phyloP scores from a whole-genome alignment of 2,329 filamentous ascomycete species.

The Didymella pomorum region DNA sequence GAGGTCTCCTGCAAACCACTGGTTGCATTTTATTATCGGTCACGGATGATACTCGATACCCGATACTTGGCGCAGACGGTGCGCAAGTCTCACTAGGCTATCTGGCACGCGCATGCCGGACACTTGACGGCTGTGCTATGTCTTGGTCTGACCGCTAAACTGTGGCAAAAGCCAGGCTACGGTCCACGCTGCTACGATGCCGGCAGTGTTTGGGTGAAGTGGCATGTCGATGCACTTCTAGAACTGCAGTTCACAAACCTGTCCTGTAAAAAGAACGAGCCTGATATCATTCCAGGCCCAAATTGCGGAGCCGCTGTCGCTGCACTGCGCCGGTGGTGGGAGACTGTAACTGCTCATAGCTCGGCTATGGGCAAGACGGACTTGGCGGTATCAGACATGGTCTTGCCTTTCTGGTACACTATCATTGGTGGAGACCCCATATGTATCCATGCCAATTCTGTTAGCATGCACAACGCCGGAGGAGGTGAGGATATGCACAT shows the following conservation, averaged over 20 bases:
- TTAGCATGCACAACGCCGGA: slow-evolving; percentile 27
- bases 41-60: neutral
- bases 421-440: slow-evolving; percentile 19
- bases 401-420: neutral
- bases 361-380: slow-evolving; percentile 26
- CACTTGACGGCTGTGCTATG: slow-evolving; percentile 32
- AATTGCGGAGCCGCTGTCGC: slow-evolving; percentile 27
- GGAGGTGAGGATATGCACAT: slow-evolving; percentile 19
- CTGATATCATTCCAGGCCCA: slow-evolving; percentile 22
- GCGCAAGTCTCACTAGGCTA: neutral
- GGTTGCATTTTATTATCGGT: neutral
- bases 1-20: neutral
- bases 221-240: slow-evolving; percentile 23
- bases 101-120: slow-evolving; percentile 24
- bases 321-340: slow-evolving; percentile 41
- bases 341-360: slow-evolving; percentile 38
- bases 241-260: slow-evolving; percentile 23
- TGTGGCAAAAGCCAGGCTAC: slow-evolving; percentile 29
- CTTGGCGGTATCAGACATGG: slow-evolving; percentile 12
- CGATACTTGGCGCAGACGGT: neutral
- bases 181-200: slow-evolving; percentile 29
- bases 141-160: slow-evolving; percentile 43
- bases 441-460: slow-evolving; percentile 19
- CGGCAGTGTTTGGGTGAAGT: slow-evolving; percentile 23
- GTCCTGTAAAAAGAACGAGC: slow-evolving; percentile 17